Evolutionary conservation across 2,329 filamentous ascomycete species (phyloP), one percentile per base, ranked within the genome.

Genomic region (Botrytis cinerea): DNA sequence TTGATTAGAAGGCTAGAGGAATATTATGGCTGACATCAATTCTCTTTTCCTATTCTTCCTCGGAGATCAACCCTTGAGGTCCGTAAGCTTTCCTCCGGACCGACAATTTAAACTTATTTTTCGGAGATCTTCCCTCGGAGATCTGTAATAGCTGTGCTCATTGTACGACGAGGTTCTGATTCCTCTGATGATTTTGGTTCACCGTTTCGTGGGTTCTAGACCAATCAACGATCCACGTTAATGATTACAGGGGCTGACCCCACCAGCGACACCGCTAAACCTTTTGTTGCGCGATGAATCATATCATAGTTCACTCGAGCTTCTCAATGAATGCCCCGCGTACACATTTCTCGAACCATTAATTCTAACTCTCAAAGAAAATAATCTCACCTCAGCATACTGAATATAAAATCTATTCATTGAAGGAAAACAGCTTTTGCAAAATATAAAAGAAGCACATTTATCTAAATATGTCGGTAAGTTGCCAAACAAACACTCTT

Each of bases 241-340:
- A 57, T 68, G 25, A 57, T 20, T 45, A n/a, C 66, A 69, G 48
- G 66, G 66, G 48, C 20, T 20, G n/a, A 43, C 66, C 66, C 46
- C 66, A 59, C 48, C 25, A 60, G 48, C 60, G 70, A 69, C 63
- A 72, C 69, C 40, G 51, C 48, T 72, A 72, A 69, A 67, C 35
- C 28, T 43, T 18, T 69, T 69, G n/a, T 57, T 32, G 51, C 66
- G n/a, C 38, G 20, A 20, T 54, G 48, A 54, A 69, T 68, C 8
- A 43, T 61, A 69, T 68, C 8, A 28, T 46, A 25, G 48, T 51
- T 9, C 38, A 8, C 48, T 51, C 48, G 48, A 51, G 25, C 48
- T 61, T 38, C 32, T 38, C 35, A 40, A 8, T 59, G 10, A 67
- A 25, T 72, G 62, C 71, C 71, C 62, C 71, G 71, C 71, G 62